These are phyloP conservation scores for Diplogelasinospora grovesii DNA, from an alignment of 495 filamentous ascomycete species.

Conservation along the genomic window DNA sequence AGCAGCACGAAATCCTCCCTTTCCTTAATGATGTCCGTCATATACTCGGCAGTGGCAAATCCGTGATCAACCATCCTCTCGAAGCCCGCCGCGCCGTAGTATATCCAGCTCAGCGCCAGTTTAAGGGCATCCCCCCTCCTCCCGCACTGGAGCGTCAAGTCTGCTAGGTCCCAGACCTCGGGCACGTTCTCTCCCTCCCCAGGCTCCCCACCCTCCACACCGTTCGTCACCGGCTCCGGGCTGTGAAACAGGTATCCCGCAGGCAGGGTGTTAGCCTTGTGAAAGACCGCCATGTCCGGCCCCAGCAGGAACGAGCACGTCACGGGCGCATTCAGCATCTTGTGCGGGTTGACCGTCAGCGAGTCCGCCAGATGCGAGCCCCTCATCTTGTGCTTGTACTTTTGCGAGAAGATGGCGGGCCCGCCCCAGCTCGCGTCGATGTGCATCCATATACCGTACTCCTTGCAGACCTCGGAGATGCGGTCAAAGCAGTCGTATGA, in stretches of 20 bases:
- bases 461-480: slow-evolving; percentile 64
- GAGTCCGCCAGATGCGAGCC: slow-evolving; percentile 71
- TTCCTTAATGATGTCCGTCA: slow-evolving; percentile 50
- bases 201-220: no score
- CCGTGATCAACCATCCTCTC: slow-evolving; percentile 59
- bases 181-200: slow-evolving; percentile 8
- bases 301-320: slow-evolving; percentile 88
- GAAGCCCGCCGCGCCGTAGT: slow-evolving; percentile 63
- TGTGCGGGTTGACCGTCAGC: slow-evolving; percentile 86
- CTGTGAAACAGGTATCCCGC: slow-evolving; percentile 85
- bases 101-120: slow-evolving; percentile 78
- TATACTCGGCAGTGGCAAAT: slow-evolving; percentile 58
- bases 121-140: slow-evolving; percentile 81
- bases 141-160: slow-evolving; percentile 88
- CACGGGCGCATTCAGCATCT: slow-evolving; percentile 88
- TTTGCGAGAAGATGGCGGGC: slow-evolving; percentile 66
- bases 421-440: slow-evolving; percentile 90
- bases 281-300: slow-evolving; percentile 65
- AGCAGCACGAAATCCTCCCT: slow-evolving; percentile 61
- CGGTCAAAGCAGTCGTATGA: slow-evolving; percentile 76
- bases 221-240: slow-evolving; percentile 7
- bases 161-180: slow-evolving; percentile 79
- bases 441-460: slow-evolving; percentile 78
- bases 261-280: slow-evolving; percentile 74
- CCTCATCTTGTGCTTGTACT: slow-evolving; percentile 54